Base-by-base conservation (phyloP, 495 filamentous ascomycete species). In the Durotheca rogersii region DNA sequence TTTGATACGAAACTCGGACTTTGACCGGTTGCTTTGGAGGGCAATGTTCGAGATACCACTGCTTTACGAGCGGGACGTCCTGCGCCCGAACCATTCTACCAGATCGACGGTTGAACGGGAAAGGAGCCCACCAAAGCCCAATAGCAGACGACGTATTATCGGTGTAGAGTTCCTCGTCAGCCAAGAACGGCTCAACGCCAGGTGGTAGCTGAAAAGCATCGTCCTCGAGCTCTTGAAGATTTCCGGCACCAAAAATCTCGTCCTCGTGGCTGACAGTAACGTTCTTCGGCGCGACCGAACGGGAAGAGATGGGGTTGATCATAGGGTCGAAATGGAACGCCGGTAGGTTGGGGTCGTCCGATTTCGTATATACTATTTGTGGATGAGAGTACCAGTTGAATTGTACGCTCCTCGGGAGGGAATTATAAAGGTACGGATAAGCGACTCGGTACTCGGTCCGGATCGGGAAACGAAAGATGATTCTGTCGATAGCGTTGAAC, bases 401-500 rank as follows among this genome's bases (percentile, higher is more conserved):
- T 67, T 94, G 88, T 3, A 99, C 94, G 54, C 93, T 96, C 59
- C 94, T 80, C 2, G 94, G 94, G 0, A 97, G 80, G 12, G 90
- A 95, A 62, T 99, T 99, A 74, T 97, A 99, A 3, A 99, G 78
- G 68, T 84, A 95, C 2, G 93, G 94, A 65, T 88, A 96, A 7
- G 88, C 88, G 37, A 99, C 94, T 10, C 91, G 83, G 68, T 94
- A 95, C 72, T 99, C 94, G 15, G 92, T 99, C 41, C 92, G 83
- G 58, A 97, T 95, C 2, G 94, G 94, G 29, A 87, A 82, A 39
- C 94, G 86, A 78, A 99, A 99, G 59, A 99, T 99, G 69, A 99
- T 99, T 51, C 94, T 89, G 66, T 97, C 92, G 64, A 99, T 99
- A 35, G 92, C 94, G 61, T 99, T 99, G 81, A 99, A 99, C 69